Evolutionary conservation across 2,329 filamentous ascomycete species (phyloP), one percentile per base, ranked within the genome.

Genomic region (Dothistroma septosporum): DNA sequence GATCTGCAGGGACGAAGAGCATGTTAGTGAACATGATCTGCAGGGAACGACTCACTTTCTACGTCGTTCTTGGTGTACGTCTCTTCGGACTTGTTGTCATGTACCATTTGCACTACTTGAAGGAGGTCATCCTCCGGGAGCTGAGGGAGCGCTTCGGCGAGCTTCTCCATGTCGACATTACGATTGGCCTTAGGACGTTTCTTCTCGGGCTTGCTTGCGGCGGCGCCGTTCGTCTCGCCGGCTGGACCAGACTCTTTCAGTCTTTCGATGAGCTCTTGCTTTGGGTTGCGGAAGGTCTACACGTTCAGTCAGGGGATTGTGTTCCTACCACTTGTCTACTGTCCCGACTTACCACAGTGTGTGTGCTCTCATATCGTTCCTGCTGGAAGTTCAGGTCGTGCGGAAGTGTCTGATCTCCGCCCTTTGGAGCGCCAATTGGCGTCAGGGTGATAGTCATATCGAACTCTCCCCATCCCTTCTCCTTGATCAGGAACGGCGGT

Each of bases 381-480:
- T 87, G 83, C 68, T 85, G 83, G 76, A 99, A 99, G 82, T 97
- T 97, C 63, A 99, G 83, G 73, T 99, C 94, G 76, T 99, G 94
- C 55, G 82, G 78, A 66, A 99, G 82, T 14, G 84, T 82, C 72
- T 91, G 85, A 72, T 96, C 93, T 60, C 88, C 86, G 60, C 85
- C 88, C 81, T 97, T 97, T 77, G 94, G 91, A 21, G 64, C 66
- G 21, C 73, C 73, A 32, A 89, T 87, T 48, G 89, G 90, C 72
- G 87, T 89, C 68, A 95, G 83, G 64, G 90, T 86, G 71, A 97
- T 94, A 53, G 82, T 83, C 87, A 99, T 93, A 74, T 97, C 94
- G 75, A 99, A 99, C 79, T 97, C 94, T 72, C 94, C 94, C 94
- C 94, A 99, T 68, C 94, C 94, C 78, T 97, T 90, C 77, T 99